A percentile compares a stretch with the other conserved stretches of the same genome.
phyloP scores from a whole-genome alignment of 208 protist genomes.

The Balamuthia mandrillaris region DNA sequence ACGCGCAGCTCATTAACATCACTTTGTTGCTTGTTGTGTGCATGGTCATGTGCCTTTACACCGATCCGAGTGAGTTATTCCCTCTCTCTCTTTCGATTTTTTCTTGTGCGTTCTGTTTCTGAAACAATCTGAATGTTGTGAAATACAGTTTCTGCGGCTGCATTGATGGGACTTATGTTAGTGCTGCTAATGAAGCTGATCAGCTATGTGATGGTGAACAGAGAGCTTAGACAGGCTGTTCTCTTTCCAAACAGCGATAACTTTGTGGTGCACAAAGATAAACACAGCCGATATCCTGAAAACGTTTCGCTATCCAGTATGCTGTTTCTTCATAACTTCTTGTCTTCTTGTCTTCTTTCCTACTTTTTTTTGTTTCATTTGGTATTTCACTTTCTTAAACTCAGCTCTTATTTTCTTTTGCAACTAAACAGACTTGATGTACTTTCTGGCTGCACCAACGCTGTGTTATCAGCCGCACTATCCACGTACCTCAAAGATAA shows the following conservation, averaged over 20 bases:
- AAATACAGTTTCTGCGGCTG: neutral
- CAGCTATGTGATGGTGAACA: slow-evolving; percentile 28
- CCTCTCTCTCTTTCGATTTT: neutral
- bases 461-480: slow-evolving; percentile 63
- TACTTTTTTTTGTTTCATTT: too few species aligned
- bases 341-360: neutral
- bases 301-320: neutral
- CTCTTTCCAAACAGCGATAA: neutral
- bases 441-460: slow-evolving; percentile 66
- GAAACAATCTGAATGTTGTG: too few species aligned
- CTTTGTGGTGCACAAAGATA: neutral
- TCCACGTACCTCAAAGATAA: slow-evolving; percentile 53
- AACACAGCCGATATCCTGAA: neutral
- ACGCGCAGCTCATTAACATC: neutral
- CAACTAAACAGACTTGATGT: slow-evolving; percentile 57
- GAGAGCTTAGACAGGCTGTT: neutral
- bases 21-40: neutral
- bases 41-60: neutral
- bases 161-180: neutral
- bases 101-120: neutral
- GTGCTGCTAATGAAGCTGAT: slow-evolving; percentile 40
- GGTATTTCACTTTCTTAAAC: too few species aligned
- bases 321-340: neutral
- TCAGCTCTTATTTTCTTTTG: too few species aligned
- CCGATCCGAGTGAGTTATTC: neutral